Evolutionary conservation across 2,329 filamentous ascomycete genomes (phyloP), one percentile per base, ranked within the genome.

Genomic region (Zopfia rhizophila): DNA sequence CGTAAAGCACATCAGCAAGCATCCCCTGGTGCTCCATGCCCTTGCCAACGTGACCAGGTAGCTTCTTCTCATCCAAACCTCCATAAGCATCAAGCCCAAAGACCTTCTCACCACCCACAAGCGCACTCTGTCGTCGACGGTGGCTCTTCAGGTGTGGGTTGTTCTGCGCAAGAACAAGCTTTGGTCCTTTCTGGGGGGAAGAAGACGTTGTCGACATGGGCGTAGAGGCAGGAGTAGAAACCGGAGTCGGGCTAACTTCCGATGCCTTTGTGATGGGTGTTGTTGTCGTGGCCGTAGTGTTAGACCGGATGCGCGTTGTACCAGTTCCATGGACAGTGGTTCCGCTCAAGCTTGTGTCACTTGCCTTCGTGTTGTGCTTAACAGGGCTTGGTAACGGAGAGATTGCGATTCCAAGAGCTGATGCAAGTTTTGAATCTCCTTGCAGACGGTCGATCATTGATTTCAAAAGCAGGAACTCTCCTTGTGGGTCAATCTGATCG

Each of bases 11-110:
- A 69, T 97, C 91, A 1, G 90, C 90, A 25, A 97, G 79, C 67
- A 96, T 85, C 65, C 91, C 90, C 56, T 88, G 89, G 72, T 97
- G 93, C 72, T 97, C 92, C 90, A 97, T 93, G 2, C 91, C 93
- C 1, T 85, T 82, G 45, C 80, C 75, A 35, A 76, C 69, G 53
- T 82, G 78, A 8, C 82, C 85, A 1, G 83, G 84, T 55, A 86
- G 72, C 56, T 81, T 80, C 63, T 74, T 77, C 60, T 77, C 77
- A 51, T 76, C 69, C 4, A 73, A 45, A 2, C 45, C 50, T 8
- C 43, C 46, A 17, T 61, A 43, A 18, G 46, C 49, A 33, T 74
- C 73, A 2, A 80, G 65, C 39, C 80, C 75, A 27, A 54, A 57
- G 3, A 45, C 18, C 53, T 79, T 78, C 54, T 69, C 56, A 81